Evolutionary conservation across 345 rosid species (phyloP).

Genomic region (Murraya paniculata): DNA sequence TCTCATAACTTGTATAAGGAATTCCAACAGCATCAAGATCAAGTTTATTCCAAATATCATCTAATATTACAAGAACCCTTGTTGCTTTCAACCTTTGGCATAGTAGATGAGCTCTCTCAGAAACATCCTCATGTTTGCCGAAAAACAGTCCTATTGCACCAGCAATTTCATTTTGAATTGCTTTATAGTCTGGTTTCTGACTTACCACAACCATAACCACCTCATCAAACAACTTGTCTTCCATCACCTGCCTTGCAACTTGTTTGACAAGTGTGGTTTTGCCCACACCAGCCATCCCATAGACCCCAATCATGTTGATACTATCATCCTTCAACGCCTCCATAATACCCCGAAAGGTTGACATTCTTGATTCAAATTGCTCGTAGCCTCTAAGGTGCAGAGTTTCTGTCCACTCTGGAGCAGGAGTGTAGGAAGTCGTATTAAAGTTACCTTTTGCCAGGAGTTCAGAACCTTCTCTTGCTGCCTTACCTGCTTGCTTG

Average conservation of each 20-base stretch:
- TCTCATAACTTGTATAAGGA: neutral
- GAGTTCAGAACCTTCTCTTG: neutral
- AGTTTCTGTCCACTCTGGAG: neutral
- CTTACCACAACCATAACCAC: constrained; percentile 11
- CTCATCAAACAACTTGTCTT: neutral
- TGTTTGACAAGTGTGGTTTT: constrained; percentile 15
- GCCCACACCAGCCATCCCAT: constrained; percentile 20
- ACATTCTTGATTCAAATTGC: neutral
- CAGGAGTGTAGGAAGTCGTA: neutral
- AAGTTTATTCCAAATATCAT: neutral
- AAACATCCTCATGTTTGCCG: neutral
- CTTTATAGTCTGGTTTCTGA: neutral
- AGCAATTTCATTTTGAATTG: constrained; percentile 15
- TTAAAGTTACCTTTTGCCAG: neutral
- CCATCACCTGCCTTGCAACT: neutral
- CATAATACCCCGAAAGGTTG: neutral
- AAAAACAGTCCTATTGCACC: neutral
- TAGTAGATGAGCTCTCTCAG: neutral
- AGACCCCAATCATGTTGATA: constrained; percentile 12
- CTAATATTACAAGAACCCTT: neutral
- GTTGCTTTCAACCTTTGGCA: neutral
- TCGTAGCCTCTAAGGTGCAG: neutral
- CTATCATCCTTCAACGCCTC: neutral
- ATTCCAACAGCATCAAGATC: constrained; percentile 2
- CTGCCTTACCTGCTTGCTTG: neutral